A percentile compares a stretch with the other conserved stretches of the same genome.
phyloP scores from a whole-genome alignment of 2,329 filamentous ascomycete species.

The Penicillium aurantiogriseum region DNA sequence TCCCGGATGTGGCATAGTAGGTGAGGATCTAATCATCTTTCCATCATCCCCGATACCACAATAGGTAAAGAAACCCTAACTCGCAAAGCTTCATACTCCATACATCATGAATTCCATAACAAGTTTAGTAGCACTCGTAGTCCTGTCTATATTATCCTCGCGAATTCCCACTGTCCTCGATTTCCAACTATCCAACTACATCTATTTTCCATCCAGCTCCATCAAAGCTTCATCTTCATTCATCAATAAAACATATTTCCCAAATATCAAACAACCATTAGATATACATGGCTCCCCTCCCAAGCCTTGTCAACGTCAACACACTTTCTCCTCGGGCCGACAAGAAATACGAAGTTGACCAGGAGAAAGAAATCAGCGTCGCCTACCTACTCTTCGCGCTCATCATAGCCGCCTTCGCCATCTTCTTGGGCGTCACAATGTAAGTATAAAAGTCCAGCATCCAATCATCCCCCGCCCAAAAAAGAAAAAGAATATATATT shows the following conservation, averaged over 20 bases:
- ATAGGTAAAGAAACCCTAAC: neutral
- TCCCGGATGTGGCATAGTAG: neutral
- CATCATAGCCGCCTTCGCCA: neutral
- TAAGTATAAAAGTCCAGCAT: neutral
- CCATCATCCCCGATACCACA: neutral
- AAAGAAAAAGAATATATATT: neutral
- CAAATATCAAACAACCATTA: neutral
- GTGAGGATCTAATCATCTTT: neutral
- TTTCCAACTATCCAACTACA: neutral
- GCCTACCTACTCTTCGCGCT: neutral
- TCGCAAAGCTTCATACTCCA: neutral
- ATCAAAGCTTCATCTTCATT: neutral
- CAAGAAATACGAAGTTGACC: neutral
- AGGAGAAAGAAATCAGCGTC: neutral
- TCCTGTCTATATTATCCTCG: neutral
- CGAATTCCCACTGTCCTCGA: neutral
- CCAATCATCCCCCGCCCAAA: neutral
- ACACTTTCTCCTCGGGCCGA: neutral
- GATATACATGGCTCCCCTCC: constrained; percentile 2
- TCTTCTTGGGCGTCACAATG: neutral
- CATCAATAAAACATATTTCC: neutral
- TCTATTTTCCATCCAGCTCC: neutral
- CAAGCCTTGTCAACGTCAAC: neutral
- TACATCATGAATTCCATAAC: neutral
- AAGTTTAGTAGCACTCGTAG: neutral